phyloP scores from a whole-genome alignment of 2,329 filamentous ascomycete genomes.

The Drechmeria coniospora region DNA sequence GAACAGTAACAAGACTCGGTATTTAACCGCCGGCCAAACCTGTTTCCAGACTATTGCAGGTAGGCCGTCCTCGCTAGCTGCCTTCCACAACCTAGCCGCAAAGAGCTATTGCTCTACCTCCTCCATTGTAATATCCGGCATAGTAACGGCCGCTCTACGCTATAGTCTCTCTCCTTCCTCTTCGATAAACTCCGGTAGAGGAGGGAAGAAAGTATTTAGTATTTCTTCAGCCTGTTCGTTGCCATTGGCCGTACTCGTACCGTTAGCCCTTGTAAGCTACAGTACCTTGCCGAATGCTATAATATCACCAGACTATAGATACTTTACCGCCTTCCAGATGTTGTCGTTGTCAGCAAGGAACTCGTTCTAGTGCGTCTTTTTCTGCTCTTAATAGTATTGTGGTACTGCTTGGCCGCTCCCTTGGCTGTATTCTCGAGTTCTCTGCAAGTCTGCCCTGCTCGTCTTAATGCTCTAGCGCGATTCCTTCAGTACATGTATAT shows the following conservation, averaged over 20 bases:
- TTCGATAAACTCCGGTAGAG: constrained; percentile 7
- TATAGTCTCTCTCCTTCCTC: constrained; percentile 8
- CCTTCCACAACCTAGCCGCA: constrained; percentile 9
- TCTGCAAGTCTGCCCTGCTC: constrained; percentile 3
- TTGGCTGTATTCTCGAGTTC: constrained; percentile 9
- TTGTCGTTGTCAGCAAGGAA: constrained; percentile 2
- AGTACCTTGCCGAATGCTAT: background rate
- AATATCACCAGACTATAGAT: background rate
- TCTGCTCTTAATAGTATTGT: constrained; percentile 10
- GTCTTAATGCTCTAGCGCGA: constrained; percentile 8
- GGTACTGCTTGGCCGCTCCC: constrained; percentile 10
- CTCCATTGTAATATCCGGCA: constrained; percentile 8
- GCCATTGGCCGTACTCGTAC: constrained; percentile 2
- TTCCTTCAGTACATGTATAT: constrained; percentile 15
- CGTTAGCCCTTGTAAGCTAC: background rate
- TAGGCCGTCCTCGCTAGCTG: constrained; percentile 8
- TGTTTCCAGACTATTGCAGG: constrained; percentile 7
- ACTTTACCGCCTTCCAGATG: constrained; percentile 1
- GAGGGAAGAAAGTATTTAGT: constrained; percentile 8
- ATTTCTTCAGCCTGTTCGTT: constrained; percentile 8
- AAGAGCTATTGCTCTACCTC: constrained; percentile 9
- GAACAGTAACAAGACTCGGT: constrained; percentile 6
- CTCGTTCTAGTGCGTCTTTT: constrained; percentile 4
- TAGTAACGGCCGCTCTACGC: constrained; percentile 3
- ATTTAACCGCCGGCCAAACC: constrained; percentile 5